Evolutionary conservation across 805 yeast genomes (phyloP).

Genomic region (Wickerhamomyces silvicola): DNA sequence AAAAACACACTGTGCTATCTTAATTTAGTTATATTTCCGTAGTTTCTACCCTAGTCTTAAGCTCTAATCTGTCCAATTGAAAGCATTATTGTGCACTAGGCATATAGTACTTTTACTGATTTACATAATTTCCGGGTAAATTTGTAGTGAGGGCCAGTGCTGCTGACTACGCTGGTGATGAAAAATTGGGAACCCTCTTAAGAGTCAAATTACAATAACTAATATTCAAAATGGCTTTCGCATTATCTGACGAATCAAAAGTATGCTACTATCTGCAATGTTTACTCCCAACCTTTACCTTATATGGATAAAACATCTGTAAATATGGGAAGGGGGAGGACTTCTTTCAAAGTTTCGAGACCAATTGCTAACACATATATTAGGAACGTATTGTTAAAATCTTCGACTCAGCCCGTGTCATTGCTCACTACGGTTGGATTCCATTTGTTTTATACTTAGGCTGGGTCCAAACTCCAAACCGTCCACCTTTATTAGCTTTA

Average conservation of each 20-base stretch:
- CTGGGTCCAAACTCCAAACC: slow-evolving; percentile 73
- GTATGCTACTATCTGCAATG: slow-evolving; percentile 13
- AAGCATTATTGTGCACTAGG: too few species aligned
- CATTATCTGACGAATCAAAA: slow-evolving; percentile 41
- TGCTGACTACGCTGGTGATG: too few species aligned
- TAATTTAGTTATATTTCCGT: too few species aligned
- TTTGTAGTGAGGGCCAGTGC: too few species aligned
- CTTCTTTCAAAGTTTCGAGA: background rate
- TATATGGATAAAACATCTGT: background rate
- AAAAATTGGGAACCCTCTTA: too few species aligned
- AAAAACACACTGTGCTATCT: too few species aligned
- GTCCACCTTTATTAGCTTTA: slow-evolving; percentile 72
- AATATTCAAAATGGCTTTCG: slow-evolving; percentile 31
- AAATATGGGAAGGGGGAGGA: too few species aligned
- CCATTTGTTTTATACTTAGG: slow-evolving; percentile 93
- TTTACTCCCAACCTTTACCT: background rate
- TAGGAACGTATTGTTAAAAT: slow-evolving; percentile 84
- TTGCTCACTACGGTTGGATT: slow-evolving; percentile 95
- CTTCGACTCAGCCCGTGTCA: slow-evolving; percentile 75
- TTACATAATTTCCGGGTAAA: too few species aligned
- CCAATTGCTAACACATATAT: slow-evolving; percentile 4
- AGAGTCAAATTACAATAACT: too few species aligned
- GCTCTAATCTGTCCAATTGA: too few species aligned
- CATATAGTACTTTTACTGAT: too few species aligned
- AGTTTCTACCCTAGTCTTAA: too few species aligned